Percentiles rank a stretch among this genome's conserved stretches.
These are phyloP conservation scores for Pythium apleroticum DNA, from an alignment of 352 stramenopile genomes.

Conservation along the genomic window DNA sequence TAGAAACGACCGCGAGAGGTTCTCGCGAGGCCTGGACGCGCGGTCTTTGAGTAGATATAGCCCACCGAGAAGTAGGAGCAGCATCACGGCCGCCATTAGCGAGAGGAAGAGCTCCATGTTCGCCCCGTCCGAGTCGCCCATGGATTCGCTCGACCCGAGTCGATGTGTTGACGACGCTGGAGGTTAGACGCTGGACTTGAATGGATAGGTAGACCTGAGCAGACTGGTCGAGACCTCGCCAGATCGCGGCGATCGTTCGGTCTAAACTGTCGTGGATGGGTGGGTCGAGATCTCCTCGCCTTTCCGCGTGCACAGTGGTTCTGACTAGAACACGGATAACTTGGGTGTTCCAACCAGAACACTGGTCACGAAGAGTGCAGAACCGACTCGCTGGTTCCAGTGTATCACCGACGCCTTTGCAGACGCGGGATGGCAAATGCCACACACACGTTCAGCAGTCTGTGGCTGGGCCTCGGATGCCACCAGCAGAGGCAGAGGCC, in stretches of 20 bases:
- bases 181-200: background rate
- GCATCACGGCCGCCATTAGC: constrained; percentile 63
- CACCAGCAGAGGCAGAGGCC: background rate
- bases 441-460: background rate
- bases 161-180: background rate
- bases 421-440: constrained; percentile 11
- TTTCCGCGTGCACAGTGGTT: background rate
- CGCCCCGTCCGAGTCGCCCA: constrained; percentile 25
- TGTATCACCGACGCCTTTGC: constrained; percentile 5
- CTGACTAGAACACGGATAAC: constrained; percentile 1
- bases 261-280: background rate
- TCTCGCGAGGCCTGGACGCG: constrained; percentile 7
- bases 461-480: background rate
- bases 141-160: background rate
- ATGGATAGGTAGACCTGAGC: background rate
- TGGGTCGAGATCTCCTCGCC: background rate
- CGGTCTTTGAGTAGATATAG: constrained; percentile 68
- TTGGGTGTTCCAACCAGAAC: background rate
- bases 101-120: constrained; percentile 72
- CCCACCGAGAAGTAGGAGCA: constrained; percentile 62
- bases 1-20: constrained; percentile 34
- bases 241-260: background rate
- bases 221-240: background rate
- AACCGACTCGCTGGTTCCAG: background rate
- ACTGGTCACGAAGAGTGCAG: too few relatives aligned